Evolutionary conservation across 192 early-diverging fungal genomes (phyloP), one percentile per base, ranked within the genome.

Genomic region (Gryganskiella cystojenkinii): DNA sequence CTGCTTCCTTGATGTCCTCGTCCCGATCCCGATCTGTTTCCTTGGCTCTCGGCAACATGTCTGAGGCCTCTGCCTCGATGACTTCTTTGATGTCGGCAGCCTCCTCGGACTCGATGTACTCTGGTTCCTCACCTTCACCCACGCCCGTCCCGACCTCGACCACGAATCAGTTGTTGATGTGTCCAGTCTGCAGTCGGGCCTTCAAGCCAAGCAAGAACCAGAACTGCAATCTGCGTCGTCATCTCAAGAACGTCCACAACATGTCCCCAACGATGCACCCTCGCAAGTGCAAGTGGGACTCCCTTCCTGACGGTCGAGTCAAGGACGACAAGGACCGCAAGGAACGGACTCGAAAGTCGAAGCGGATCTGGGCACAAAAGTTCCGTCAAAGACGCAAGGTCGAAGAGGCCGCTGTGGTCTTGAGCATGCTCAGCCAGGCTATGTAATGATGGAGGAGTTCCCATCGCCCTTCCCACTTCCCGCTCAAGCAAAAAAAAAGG

Each of bases 181-280:
- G 74, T 30, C 74, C 74, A 37, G 66, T 78, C 9, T 78, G 74
- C 61, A 63, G 66, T 40, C 66, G 66, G 2, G 67, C 66, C 49
- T 78, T 78, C 61, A 78, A 78, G 67, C 74, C 74, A 4, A 69
- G 74, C 67, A 78, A 78, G 66, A 78, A 78, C 56, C 67, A 78
- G 27, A 69, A 78, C 66, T 78, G 74, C 33, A 78, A 78, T 37
- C 27, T 78, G 44, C 37, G 74, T 19, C 59, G 65, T 13, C 74
- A 78, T 42, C 49, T 78, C 42, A 68, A 69, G 74, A 78, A 78
- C 20, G 67, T 78, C 0, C 74, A 78, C 56, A 69, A 64, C 49
- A 68, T 78, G 74, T 78, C 74, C 0, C 74, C 74, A 0, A 54
- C 74, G 17, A 69, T 78, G 28, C 74, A 78, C 44, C 74, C 74